Percentiles rank a stretch among this genome's conserved stretches.
Evolutionary conservation across 768 basidiomycete genomes (phyloP).

Genomic region (Termitomyces sp.): DNA sequence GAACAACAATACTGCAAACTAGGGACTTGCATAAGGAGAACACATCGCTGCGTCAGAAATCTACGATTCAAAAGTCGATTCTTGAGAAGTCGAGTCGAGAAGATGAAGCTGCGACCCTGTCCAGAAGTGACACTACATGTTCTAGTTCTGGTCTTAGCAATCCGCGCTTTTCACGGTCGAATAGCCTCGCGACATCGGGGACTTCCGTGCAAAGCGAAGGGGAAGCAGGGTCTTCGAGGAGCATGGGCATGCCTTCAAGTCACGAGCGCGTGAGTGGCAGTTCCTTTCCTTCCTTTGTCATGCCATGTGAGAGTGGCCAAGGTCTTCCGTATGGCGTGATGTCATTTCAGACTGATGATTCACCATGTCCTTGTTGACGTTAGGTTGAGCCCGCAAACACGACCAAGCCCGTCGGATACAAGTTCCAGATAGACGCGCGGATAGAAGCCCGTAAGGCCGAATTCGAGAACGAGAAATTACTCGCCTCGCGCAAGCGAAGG

Average conservation of each 20-base stretch:
- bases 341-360: conserved; percentile 6
- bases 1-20: neutral
- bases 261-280: conserved; percentile 12
- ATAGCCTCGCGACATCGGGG: conserved; percentile 1
- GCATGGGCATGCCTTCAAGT: neutral
- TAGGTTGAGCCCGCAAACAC: conserved; percentile 19
- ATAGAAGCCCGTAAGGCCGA: conserved; percentile 39
- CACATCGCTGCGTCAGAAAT: conserved; percentile 2
- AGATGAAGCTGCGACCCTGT: neutral
- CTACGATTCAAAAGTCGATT: neutral
- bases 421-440: conserved; percentile 44
- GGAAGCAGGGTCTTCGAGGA: conserved; percentile 1
- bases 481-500: conserved; percentile 13
- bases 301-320: conserved; percentile 8
- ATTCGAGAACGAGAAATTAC: conserved; percentile 23
- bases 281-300: neutral
- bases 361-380: neutral
- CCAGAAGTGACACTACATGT: conserved; percentile 1
- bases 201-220: neutral
- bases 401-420: conserved; percentile 47
- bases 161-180: conserved; percentile 2
- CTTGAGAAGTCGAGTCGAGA: neutral
- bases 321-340: neutral
- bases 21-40: neutral
- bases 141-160: conserved; percentile 1